Base-by-base conservation (phyloP, 2,329 filamentous ascomycete species). In the Calonectria fujianensis region DNA sequence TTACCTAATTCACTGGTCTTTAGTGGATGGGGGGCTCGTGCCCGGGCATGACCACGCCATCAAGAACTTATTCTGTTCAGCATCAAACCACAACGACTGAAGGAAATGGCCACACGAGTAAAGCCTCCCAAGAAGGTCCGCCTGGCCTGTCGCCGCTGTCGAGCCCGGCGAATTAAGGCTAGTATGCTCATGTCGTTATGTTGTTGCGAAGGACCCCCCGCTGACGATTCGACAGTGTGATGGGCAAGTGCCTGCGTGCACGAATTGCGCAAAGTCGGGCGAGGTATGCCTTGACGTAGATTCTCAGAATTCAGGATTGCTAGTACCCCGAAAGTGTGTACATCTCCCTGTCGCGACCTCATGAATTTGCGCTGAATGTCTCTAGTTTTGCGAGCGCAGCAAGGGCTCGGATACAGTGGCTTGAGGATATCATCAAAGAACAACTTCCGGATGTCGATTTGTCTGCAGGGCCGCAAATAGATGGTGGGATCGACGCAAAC, bases 201-300 rank as follows among this genome's bases (percentile, higher is more conserved):
- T 65, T 13, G 48, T 32, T 59, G 52, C 45, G 59, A 50, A 39
- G 48, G 11, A 31, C 32, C 18, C 39, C 18, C 11, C 10, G 39
- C 39, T 67, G 16, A 51, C 6, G 32, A 20, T 41, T 4, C 35
- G 24, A 69, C 48, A 85, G 83, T 85, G 84, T 52, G 85, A 86
- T 76, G 84, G 85, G 8, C 78, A 83, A 61, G 79, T 83, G 31
- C 84, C 85, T 16, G 84, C 84, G 0, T 86, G 84, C 70, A 81
- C 80, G 11, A 85, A 85, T 64, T 86, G 85, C 39, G 77, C 83
- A 14, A 85, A 84, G 54, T 82, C 84, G 31, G 80, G 80, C 2
- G 79, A 83, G 16, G 70, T 78, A 4, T 86, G 85, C 70, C 77
- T 86, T 1, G 84, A 86, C 65, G 84, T 86, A 1, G 84, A 86